Evolutionary conservation across 805 yeast genomes (phyloP), one percentile per base, ranked within the genome.

Genomic region (Hanseniaspora lachancei): DNA sequence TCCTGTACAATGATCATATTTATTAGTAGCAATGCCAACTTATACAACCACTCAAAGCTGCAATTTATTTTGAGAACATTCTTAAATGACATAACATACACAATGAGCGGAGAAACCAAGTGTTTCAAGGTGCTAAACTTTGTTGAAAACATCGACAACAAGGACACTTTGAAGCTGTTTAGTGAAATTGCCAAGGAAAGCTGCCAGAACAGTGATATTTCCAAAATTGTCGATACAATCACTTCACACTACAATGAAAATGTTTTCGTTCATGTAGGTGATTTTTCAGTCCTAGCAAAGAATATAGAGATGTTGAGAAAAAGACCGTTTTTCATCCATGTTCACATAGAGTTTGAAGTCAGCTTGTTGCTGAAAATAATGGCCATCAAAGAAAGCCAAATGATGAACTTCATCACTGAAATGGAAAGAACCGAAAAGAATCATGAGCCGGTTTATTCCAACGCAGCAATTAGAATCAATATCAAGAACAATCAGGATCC

Each of bases 291-390:
- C 50, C 71, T 84, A 27, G 70, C 72, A 2, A 20, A n/a, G 18
- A 24, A 51, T n/a, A 36, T 51, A 8, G 49, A 51, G 2, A 69
- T 67, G 24, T 67, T 85, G 5, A 71, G 76, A 36, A 80, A 82
- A 58, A 70, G 96, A 56, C 96, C 97, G 0, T 89, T 86, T 65
- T 88, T 89, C 64, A 74, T 88, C 24, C 95, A 88, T 65, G 62
- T 89, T 3, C 76, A 86, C 6, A 72, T 87, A 1, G 95, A 86
- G 62, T 87, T 95, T 0, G 86, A 95, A 13, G 60, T 77, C 38
- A 73, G 95, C 49, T 23, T 63, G n/a, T 44, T 60, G 35, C n/a
- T 59, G 16, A 27, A 48, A 32, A 51, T 57, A 16, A 71, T 65
- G 34, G 23, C 24, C 8, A 52, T 49, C 20, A 53, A 66, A 10